A percentile compares a stretch with the other conserved stretches of the same genome.
Conservation (phyloP, 2,329 filamentous ascomycete genomes). For the Scedosporium aurantiacum region DNA sequence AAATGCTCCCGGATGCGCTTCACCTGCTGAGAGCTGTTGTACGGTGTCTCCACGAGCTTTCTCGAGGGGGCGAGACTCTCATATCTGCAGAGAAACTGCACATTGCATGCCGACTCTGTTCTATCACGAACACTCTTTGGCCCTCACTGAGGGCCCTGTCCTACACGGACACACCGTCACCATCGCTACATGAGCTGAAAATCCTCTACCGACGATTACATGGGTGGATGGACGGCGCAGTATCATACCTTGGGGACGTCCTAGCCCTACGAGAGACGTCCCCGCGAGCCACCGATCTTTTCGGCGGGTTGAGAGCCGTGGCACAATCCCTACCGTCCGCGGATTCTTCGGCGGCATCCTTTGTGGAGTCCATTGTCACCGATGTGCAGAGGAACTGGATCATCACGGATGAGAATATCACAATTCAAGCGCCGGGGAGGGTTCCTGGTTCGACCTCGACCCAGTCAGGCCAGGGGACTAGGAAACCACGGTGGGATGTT, state of each 20-base stretch:
- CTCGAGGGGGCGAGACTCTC: slow-evolving; percentile 1
- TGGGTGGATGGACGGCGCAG: slow-evolving; percentile 5
- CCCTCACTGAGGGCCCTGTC: slow-evolving; percentile 12
- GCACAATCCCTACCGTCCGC: not conserved
- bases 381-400: slow-evolving; percentile 37
- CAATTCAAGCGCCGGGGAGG: not conserved
- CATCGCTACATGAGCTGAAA: slow-evolving; percentile 8
- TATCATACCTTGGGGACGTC: slow-evolving; percentile 7
- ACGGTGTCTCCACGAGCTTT: slow-evolving; percentile 12
- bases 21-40: slow-evolving; percentile 13
- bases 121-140: slow-evolving; percentile 11
- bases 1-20: slow-evolving; percentile 15
- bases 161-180: not conserved
- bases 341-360: slow-evolving; percentile 22
- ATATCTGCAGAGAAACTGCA: slow-evolving; percentile 14
- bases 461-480: not conserved
- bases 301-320: slow-evolving; percentile 12
- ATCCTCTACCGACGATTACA: slow-evolving; percentile 1
- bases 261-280: not conserved
- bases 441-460: not conserved
- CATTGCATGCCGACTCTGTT: slow-evolving; percentile 12
- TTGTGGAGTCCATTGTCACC: slow-evolving; percentile 29
- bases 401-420: slow-evolving; percentile 11
- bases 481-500: not conserved
- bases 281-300: slow-evolving; percentile 10